Conservation (phyloP, 768 basidiomycete species). For the Botryobasidium botryosum region DNA sequence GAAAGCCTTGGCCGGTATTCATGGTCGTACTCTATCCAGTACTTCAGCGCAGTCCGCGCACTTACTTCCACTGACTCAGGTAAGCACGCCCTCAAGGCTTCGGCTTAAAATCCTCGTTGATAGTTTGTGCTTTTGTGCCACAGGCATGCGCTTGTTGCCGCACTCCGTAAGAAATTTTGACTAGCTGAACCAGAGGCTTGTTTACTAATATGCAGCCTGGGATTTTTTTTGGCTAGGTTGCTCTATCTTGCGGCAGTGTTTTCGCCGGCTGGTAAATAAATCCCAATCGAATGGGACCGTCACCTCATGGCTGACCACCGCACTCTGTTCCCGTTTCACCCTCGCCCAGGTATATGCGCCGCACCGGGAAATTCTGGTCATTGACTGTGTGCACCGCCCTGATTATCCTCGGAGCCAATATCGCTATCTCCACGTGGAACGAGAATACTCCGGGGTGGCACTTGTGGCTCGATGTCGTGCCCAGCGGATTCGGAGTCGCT, state of each 20-base stretch:
- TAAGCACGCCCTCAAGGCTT: too few species aligned
- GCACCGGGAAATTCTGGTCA: constrained; percentile 69
- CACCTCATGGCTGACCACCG: too few species aligned
- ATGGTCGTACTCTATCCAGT: too few species aligned
- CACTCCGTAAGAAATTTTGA: constrained; percentile 49
- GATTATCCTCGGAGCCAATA: constrained; percentile 35
- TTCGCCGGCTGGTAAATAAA: constrained; percentile 72
- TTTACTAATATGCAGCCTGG: constrained; percentile 9
- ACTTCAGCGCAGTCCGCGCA: too few species aligned
- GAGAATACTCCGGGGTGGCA: constrained; percentile 41
- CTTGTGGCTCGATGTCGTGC: constrained; percentile 63
- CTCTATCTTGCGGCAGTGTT: constrained; percentile 71
- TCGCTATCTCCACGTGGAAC: constrained; percentile 50
- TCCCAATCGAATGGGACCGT: too few species aligned
- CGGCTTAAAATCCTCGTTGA: too few species aligned
- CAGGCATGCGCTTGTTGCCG: constrained; percentile 74
- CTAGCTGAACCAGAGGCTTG: constrained; percentile 9
- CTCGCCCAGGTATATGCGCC: constrained; percentile 63
- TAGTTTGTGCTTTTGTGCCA: neutral
- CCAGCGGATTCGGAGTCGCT: constrained; percentile 71
- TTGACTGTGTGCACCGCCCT: constrained; percentile 53
- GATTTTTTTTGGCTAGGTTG: constrained; percentile 31
- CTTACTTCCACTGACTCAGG: too few species aligned
- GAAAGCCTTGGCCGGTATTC: too few species aligned
- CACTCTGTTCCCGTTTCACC: constrained; percentile 11